Base-by-base conservation (phyloP, 2,329 filamentous ascomycete genomes). In the Tolypocladium tundrense region DNA sequence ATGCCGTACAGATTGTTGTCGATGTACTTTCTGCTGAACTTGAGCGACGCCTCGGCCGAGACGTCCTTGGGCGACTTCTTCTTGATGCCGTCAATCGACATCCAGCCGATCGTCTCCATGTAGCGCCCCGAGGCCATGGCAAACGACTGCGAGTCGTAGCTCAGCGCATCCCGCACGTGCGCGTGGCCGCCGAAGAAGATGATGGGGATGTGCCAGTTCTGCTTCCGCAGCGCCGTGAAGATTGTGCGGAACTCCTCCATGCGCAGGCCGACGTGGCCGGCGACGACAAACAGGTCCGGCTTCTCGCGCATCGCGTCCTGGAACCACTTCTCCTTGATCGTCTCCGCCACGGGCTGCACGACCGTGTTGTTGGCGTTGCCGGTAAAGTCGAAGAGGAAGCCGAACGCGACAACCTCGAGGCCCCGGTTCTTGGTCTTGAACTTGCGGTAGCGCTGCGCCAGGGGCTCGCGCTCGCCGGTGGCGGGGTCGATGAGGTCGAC, bases 301-400 rank as follows among this genome's bases (percentile, higher is more conserved):
- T 94, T 88, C 64, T 94, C 88, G n/a, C 81, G 79, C 58, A 97
- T 88, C 9, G 90, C 91, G 58, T 89, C 79, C 64, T 90, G 87
- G 68, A 97, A 97, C 94, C 94, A 99, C 8, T 84, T 73, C 69
- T 96, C 86, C 68, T 90, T 85, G 65, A 97, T 81, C 0, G 90
- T 88, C 10, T 95, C 82, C 63, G 88, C 84, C 2, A 96, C 92
- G 0, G 81, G 83, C 64, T 90, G 86, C 0, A 97, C 90, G 4
- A 90, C 78, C 0, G 90, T 96, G 70, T 97, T 97, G 70, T 96
- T 94, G 58, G 88, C 88, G 70, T 96, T 96, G 21, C 87, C 86
- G 1, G 83, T 90, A 66, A 99, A 99, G 73, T 99, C 86, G 72
- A 97, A 99, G 4, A 99, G 76, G 72, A 99, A 97, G 2, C 94